Base-by-base conservation (phyloP, 257 asterid genomes). In the Linderniella brevidens region DNA sequence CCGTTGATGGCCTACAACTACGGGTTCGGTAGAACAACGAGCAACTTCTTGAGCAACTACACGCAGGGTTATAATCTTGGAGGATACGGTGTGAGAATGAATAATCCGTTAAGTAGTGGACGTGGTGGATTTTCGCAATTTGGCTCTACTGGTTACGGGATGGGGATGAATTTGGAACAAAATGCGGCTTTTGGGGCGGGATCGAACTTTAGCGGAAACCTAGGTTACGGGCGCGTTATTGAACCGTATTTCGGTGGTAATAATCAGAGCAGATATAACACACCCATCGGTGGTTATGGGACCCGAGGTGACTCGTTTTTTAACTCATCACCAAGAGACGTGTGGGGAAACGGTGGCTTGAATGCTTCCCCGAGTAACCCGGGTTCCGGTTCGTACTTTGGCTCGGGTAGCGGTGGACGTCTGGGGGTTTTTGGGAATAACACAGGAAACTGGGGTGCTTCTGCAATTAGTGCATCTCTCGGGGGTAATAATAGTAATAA, bases 381-480 rank as follows among this genome's bases (percentile, higher is more conserved):
- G 9, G 58, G 64, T 53, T 57, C 78, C 13, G 82, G 74, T 58
- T 75, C 92, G 8, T 78, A 63, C 68, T 57, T 74, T 39, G 79
- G 77, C 47, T 75, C 79, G 25, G 84, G 67, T 41, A 72, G 58
- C 39, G 72, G 84, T 47, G 71, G 73, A 14, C 32, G 32, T 25
- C 69, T 79, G 41, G 88, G 90, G 35, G 79, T 74, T 48, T 79
- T 77, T 64, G 88, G 88, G 43, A 74, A 74, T 56, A 73, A 68
- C 46, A 68, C 74, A 17, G 64, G 74, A 41, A 78, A 64, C 55
- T 76, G 94, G 94, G 92, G 86, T 11, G 19, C 52, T 19, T 73
- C 86, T 52, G 69, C 80, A 50, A 63, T 64, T 60, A 69, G 68
- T 15, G 76, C 64, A 19, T 61, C 72, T n/a, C 63, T 62, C 17